Percentiles rank a stretch among this genome's conserved stretches.
These are phyloP conservation scores for Barbarea vulgaris DNA, from an alignment of 345 rosid species.

Conservation along the genomic window DNA sequence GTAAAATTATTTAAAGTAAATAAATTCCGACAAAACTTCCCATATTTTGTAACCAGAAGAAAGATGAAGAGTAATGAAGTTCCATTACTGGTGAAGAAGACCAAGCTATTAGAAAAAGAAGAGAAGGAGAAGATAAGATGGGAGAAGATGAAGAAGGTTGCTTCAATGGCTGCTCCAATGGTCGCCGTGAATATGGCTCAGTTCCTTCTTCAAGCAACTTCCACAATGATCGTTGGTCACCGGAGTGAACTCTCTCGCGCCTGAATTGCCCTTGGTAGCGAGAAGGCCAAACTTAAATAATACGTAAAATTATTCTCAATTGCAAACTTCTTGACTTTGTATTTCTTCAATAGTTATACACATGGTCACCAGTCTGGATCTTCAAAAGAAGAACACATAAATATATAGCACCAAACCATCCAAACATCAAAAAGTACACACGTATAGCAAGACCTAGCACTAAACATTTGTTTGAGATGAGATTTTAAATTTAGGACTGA, in stretches of 20 bases:
- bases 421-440: no score
- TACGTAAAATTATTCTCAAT: no score
- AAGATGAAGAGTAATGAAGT: not conserved
- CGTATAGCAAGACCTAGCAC: no score
- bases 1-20: not conserved
- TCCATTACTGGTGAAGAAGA: not conserved
- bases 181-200: conserved; percentile 4
- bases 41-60: not conserved
- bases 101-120: not conserved
- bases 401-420: no score
- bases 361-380: no score
- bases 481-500: no score
- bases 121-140: conserved; percentile 2
- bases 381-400: no score
- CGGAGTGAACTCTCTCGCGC: conserved; percentile 31
- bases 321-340: no score
- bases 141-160: conserved; percentile 24
- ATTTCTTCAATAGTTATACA: no score
- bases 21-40: no score
- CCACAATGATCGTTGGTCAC: conserved; percentile 41
- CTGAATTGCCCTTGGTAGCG: conserved; percentile 37
- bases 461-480: no score
- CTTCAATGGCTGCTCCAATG: conserved; percentile 25
- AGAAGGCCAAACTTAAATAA: no score
- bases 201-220: conserved; percentile 36